These are phyloP conservation scores for Microcyclosporella mali DNA, from an alignment of 2,329 filamentous ascomycete species.

Conservation along the genomic window DNA sequence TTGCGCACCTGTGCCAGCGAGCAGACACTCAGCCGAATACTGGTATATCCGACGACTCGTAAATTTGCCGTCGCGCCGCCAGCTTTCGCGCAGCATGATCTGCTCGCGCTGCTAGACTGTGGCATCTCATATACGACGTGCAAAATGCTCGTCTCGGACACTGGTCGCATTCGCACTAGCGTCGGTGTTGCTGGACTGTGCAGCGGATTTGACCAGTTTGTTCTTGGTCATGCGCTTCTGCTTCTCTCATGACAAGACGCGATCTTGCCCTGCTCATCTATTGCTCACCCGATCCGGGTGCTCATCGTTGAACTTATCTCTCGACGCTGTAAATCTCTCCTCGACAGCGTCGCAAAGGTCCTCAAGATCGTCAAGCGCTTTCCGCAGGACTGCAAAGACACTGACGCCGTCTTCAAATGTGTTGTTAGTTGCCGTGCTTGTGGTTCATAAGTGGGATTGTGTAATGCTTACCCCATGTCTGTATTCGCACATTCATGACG, in stretches of 20 bases:
- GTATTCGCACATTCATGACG: slow-evolving; percentile 96
- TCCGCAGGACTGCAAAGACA: slow-evolving; percentile 79
- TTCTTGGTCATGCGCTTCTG: slow-evolving; percentile 40
- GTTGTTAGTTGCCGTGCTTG: slow-evolving; percentile 2
- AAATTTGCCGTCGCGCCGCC: too few relatives aligned
- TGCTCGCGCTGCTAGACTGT: too few relatives aligned
- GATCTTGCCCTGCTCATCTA: slow-evolving; percentile 33
- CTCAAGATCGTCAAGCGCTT: slow-evolving; percentile 81
- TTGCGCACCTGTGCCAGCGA: too few relatives aligned
- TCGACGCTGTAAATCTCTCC: slow-evolving; percentile 73
- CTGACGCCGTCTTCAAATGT: slow-evolving; percentile 60
- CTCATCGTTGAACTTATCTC: slow-evolving; percentile 53
- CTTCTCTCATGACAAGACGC: slow-evolving; percentile 31
- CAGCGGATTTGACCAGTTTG: slow-evolving; percentile 25
- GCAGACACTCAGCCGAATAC: too few relatives aligned
- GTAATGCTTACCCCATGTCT: slow-evolving; percentile 78
- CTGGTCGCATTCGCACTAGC: slow-evolving; percentile 12
- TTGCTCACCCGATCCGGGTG: slow-evolving; percentile 22
- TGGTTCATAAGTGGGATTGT: not conserved
- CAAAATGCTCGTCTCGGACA: slow-evolving; percentile 1
- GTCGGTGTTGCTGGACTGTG: slow-evolving; percentile 3
- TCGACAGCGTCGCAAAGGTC: slow-evolving; percentile 88
- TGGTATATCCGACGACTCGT: too few relatives aligned
- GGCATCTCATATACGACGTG: too few relatives aligned
- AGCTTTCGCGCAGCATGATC: too few relatives aligned